Evolutionary conservation across 768 basidiomycete species (phyloP).

Genomic region (Mycena haematopus): DNA sequence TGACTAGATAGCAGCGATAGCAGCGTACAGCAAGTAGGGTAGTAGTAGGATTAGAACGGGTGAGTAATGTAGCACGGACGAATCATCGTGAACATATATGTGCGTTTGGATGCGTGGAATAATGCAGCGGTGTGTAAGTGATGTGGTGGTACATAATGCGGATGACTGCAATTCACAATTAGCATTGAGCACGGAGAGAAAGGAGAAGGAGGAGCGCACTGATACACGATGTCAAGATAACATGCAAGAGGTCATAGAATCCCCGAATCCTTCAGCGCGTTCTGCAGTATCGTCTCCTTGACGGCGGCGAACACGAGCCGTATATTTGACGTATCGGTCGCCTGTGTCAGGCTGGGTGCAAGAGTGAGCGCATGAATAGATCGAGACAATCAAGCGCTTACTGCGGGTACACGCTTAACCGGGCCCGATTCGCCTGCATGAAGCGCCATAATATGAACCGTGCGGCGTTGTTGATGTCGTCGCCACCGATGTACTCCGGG

Average conservation of each 20-base stretch:
- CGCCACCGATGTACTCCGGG: slow-evolving; percentile 58
- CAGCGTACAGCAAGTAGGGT: slow-evolving; percentile 1
- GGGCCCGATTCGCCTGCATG: slow-evolving; percentile 63
- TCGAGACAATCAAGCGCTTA: not conserved
- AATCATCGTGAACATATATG: not conserved
- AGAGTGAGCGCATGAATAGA: not conserved
- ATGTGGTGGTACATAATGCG: slow-evolving; percentile 27
- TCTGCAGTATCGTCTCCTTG: slow-evolving; percentile 93
- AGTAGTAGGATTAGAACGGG: not conserved
- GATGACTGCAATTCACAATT: slow-evolving; percentile 1
- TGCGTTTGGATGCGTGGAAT: not conserved
- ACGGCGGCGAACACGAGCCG: slow-evolving; percentile 84
- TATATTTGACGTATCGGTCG: slow-evolving; percentile 88
- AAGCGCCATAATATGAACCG: slow-evolving; percentile 82
- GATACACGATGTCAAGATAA: slow-evolving; percentile 23
- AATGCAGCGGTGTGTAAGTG: slow-evolving; percentile 22
- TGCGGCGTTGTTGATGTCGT: slow-evolving; percentile 77
- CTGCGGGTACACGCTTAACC: slow-evolving; percentile 73
- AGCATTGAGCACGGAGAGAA: not conserved
- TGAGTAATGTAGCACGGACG: not conserved
- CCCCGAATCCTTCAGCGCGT: slow-evolving; percentile 84
- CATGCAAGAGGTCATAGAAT: slow-evolving; percentile 57
- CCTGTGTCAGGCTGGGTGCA: slow-evolving; percentile 73
- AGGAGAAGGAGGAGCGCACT: slow-evolving; percentile 1
- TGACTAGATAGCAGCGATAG: slow-evolving; percentile 4